phyloP scores from a whole-genome alignment of 2,329 filamentous ascomycete genomes.

The Cordyceps javanica region DNA sequence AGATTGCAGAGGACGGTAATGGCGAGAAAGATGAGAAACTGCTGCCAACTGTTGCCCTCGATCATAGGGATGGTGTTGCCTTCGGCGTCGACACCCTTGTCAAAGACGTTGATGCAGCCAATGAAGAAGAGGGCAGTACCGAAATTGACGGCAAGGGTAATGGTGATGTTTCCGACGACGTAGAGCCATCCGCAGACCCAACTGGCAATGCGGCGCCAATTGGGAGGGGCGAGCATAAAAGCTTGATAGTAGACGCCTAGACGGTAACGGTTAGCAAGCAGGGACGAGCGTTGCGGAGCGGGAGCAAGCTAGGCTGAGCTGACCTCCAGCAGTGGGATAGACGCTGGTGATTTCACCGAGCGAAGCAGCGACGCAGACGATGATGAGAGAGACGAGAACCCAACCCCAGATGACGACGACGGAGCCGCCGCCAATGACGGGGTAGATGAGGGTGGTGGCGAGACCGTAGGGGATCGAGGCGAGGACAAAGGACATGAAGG shows the following conservation, averaged over 20 bases:
- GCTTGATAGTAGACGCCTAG: conserved; percentile 67
- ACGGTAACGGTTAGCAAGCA: background rate
- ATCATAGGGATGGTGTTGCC: conserved; percentile 38
- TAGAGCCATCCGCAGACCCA: conserved; percentile 74
- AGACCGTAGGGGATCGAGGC: conserved; percentile 70
- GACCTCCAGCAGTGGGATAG: conserved; percentile 68
- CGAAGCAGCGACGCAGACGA: conserved; percentile 63
- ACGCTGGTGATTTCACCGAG: conserved; percentile 70
- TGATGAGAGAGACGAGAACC: conserved; percentile 61
- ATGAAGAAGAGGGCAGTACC: conserved; percentile 63
- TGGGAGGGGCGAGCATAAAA: conserved; percentile 61
- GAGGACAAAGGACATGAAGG: conserved; percentile 72
- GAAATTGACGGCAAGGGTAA: conserved; percentile 77
- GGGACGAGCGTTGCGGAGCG: too few relatives aligned
- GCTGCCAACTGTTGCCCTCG: conserved; percentile 52
- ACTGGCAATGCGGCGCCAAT: conserved; percentile 56
- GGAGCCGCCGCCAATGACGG: conserved; percentile 59
- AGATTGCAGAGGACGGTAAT: conserved; percentile 59
- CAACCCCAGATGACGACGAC: conserved; percentile 69
- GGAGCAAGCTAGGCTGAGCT: background rate
- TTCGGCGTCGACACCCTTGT: conserved; percentile 36
- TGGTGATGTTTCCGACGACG: conserved; percentile 73
- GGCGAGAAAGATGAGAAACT: conserved; percentile 65
- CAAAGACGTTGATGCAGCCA: conserved; percentile 50
- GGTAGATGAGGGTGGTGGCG: conserved; percentile 63